phyloP scores from a whole-genome alignment of 2,329 filamentous ascomycete species.

The Hymenoscyphus fraxineus region DNA sequence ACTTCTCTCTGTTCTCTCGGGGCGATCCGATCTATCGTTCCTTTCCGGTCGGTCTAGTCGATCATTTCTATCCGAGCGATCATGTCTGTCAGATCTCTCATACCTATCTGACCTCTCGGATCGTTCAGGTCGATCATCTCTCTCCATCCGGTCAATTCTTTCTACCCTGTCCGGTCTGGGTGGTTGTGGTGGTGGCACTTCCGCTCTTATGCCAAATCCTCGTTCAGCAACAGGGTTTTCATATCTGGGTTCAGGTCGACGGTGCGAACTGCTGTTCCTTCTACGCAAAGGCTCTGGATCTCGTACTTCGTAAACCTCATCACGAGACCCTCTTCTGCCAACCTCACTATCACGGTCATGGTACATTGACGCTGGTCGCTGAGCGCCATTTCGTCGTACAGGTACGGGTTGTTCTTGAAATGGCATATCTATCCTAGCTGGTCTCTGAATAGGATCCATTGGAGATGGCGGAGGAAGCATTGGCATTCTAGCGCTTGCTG shows the following conservation, averaged over 20 bases:
- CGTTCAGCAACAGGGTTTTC: constrained; percentile 31
- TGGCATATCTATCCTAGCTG: constrained; percentile 23
- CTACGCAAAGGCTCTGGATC: constrained; percentile 29
- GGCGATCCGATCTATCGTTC: constrained; percentile 17
- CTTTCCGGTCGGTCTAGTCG: constrained; percentile 16
- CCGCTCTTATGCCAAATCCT: constrained; percentile 26
- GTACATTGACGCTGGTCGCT: constrained; percentile 29
- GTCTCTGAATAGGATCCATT: constrained; percentile 29
- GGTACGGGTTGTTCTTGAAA: constrained; percentile 19
- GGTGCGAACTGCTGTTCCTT: constrained; percentile 19
- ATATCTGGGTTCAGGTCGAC: constrained; percentile 27
- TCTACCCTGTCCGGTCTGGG: constrained; percentile 16
- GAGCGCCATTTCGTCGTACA: constrained; percentile 36
- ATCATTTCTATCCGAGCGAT: constrained; percentile 11
- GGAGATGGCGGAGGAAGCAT: constrained; percentile 36
- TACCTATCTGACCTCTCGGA: constrained; percentile 16
- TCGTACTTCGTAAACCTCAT: constrained; percentile 33
- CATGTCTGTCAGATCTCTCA: constrained; percentile 17
- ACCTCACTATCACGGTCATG: constrained; percentile 26
- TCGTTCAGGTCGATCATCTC: constrained; percentile 15
- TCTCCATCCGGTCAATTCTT: constrained; percentile 13
- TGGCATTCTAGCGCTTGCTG: constrained; percentile 43
- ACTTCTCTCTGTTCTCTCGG: constrained; percentile 16
- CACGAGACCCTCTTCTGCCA: constrained; percentile 21
- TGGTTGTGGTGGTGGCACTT: constrained; percentile 10